Percentiles rank a stretch among this genome's conserved stretches.
phyloP scores from a whole-genome alignment of 2,329 filamentous ascomycete species.

The Kalmusia sp. region DNA sequence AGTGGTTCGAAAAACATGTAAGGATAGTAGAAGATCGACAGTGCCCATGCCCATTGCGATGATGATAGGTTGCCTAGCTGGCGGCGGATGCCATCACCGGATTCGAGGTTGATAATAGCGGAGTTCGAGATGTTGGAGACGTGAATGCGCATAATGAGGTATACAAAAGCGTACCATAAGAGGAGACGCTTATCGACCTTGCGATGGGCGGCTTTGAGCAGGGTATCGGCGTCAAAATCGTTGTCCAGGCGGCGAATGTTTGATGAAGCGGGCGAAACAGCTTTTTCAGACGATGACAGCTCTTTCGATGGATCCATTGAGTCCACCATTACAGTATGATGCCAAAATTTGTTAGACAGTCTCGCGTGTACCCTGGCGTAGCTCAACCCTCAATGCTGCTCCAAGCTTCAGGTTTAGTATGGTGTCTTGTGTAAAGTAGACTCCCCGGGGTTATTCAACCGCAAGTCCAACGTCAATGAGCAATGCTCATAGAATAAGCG shows the following conservation, averaged over 20 bases:
- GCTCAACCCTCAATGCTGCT: no score
- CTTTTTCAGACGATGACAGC: constrained; percentile 11
- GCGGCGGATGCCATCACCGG: constrained; percentile 39
- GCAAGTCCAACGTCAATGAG: neutral
- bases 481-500: neutral
- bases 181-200: constrained; percentile 42
- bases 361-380: no score
- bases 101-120: constrained; percentile 44
- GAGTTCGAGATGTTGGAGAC: constrained; percentile 43
- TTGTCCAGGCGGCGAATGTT: constrained; percentile 12
- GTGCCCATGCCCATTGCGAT: constrained; percentile 41
- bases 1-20: constrained; percentile 42
- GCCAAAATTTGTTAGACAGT: no score
- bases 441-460: no score
- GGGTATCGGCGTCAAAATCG: constrained; percentile 10
- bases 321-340: neutral
- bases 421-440: no score
- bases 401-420: no score
- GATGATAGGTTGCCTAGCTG: constrained; percentile 40
- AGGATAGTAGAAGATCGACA: constrained; percentile 45
- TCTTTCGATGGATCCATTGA: constrained; percentile 1
- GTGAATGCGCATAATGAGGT: constrained; percentile 39
- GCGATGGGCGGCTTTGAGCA: constrained; percentile 28
- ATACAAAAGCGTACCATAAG: constrained; percentile 42
- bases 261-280: constrained; percentile 12